Evolutionary conservation across 768 basidiomycete species (phyloP).

Genomic region (Mycena galericulata): DNA sequence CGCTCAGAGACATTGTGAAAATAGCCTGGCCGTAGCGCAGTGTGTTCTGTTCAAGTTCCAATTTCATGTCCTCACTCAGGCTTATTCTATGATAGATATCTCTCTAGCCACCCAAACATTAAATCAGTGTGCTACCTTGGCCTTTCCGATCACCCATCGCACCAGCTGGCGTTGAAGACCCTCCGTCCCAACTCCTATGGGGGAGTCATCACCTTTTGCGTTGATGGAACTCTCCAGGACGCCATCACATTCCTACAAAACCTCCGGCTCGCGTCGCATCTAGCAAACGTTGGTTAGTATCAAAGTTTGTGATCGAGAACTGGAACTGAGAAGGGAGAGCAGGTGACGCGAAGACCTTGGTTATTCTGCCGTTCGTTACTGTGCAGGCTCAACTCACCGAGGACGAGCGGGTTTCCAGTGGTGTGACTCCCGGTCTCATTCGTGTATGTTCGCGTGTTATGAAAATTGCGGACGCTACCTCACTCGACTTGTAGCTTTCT

Average conservation of each 20-base stretch:
- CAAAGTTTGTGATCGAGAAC: constrained; percentile 47
- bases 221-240: constrained; percentile 65
- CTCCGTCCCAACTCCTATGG: constrained; percentile 70
- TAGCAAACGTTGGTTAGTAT: no score
- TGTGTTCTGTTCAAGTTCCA: background rate
- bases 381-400: no score
- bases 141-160: constrained; percentile 68
- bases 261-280: constrained; percentile 75
- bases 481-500: background rate
- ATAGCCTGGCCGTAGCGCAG: constrained; percentile 60
- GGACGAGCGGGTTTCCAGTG: constrained; percentile 72
- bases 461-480: background rate
- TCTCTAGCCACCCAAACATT: constrained; percentile 73
- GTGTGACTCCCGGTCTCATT: constrained; percentile 80
- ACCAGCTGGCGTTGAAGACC: constrained; percentile 67
- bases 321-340: background rate
- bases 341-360: constrained; percentile 81
- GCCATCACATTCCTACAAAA: constrained; percentile 76
- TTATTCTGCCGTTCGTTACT: constrained; percentile 85
- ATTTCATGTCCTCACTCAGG: background rate
- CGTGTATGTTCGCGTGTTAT: constrained; percentile 52
- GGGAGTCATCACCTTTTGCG: constrained; percentile 83
- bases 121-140: constrained; percentile 86
- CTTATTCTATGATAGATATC: constrained; percentile 58
- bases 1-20: no score